Percentiles rank a stretch among this genome's conserved stretches.
Evolutionary conservation across 768 basidiomycete genomes (phyloP).

Genomic region (Mycena polygramma): DNA sequence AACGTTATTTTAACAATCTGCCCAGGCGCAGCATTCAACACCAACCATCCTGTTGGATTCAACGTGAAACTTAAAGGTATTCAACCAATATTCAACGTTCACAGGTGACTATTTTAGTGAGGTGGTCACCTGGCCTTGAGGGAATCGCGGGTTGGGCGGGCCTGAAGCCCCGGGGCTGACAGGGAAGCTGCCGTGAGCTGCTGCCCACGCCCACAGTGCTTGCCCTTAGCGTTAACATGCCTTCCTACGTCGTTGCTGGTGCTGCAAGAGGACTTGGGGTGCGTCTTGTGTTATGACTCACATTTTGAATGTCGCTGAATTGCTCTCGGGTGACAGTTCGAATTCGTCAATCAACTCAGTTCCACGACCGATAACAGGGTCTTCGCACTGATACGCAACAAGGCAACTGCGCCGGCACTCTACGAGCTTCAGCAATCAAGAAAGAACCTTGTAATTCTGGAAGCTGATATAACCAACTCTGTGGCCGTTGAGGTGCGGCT

Average conservation of each 20-base stretch:
- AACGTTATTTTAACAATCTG: no score
- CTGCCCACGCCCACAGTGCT: conserved; percentile 4
- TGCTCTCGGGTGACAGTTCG: conserved; percentile 21
- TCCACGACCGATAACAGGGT: conserved; percentile 29
- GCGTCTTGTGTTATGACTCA: conserved; percentile 15
- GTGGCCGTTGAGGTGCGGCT: conserved; percentile 28
- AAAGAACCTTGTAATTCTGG: conserved; percentile 23
- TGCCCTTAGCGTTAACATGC: background rate
- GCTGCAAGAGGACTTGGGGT: conserved; percentile 33
- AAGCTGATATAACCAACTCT: conserved; percentile 29
- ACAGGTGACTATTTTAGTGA: no score
- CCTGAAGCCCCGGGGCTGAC: no score
- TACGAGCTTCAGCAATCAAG: conserved; percentile 27
- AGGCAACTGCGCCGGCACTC: conserved; percentile 22
- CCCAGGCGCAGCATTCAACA: no score
- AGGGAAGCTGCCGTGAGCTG: no score
- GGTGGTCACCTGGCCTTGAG: no score
- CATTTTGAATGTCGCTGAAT: conserved; percentile 23
- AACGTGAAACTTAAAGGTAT: no score
- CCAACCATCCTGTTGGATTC: no score
- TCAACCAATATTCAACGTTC: no score
- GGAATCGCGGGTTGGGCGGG: no score
- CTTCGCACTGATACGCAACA: conserved; percentile 30
- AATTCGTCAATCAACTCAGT: conserved; percentile 33
- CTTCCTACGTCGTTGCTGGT: conserved; percentile 31